A percentile compares a stretch with the other conserved stretches of the same genome.
Evolutionary conservation across 2,329 filamentous ascomycete genomes (phyloP).

Genomic region (Exophiala dermatitidis): DNA sequence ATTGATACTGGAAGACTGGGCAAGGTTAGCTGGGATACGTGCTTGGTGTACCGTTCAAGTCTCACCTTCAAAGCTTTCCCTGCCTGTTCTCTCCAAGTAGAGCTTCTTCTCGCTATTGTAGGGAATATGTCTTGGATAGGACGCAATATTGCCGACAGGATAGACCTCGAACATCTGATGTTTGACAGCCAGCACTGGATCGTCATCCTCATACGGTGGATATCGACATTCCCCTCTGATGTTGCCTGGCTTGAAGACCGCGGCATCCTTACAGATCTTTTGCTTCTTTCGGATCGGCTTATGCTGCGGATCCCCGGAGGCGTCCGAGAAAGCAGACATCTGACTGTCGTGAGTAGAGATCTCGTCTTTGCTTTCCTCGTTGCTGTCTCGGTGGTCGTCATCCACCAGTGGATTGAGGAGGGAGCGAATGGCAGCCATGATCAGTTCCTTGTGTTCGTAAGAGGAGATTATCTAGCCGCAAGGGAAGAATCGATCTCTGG

Average conservation of each 20-base stretch:
- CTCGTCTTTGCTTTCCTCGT: conserved; percentile 17
- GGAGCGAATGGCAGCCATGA: conserved; percentile 23
- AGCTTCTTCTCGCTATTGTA: conserved; percentile 93
- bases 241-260: conserved; percentile 55
- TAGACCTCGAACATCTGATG: conserved; percentile 59
- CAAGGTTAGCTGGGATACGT: conserved; percentile 11
- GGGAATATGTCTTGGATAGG: conserved; percentile 68
- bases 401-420: conserved; percentile 25
- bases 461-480: not conserved
- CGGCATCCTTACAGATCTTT: conserved; percentile 60
- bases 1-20: conserved; percentile 76
- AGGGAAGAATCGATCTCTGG: not conserved
- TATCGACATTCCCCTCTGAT: conserved; percentile 65
- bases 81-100: conserved; percentile 76
- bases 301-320: conserved; percentile 1
- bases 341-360: conserved; percentile 11
- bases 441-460: not conserved
- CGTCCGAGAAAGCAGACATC: conserved; percentile 6
- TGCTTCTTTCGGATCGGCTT: conserved; percentile 35
- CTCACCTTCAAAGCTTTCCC: conserved; percentile 81
- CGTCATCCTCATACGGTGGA: conserved; percentile 62
- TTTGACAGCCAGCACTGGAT: conserved; percentile 50
- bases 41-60: conserved; percentile 17
- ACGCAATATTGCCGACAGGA: conserved; percentile 54
- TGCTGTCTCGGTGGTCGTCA: conserved; percentile 12